phyloP scores from a whole-genome alignment of 2,329 filamentous ascomycete species.

The Paramyrothecium roridum region DNA sequence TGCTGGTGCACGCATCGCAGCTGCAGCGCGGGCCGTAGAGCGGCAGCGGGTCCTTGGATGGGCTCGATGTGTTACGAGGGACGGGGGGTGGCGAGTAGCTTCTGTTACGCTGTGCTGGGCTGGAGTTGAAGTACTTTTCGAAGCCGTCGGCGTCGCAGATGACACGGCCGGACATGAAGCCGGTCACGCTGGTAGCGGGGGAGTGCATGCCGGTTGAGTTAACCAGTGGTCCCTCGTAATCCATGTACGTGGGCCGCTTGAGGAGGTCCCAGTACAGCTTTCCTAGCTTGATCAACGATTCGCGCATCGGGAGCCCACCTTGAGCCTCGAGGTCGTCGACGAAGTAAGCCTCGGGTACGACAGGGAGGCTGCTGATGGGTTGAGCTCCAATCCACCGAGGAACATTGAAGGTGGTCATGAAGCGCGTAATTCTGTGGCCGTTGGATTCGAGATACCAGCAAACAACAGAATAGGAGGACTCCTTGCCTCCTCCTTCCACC shows the following conservation, averaged over 20 bases:
- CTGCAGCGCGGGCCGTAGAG: slow-evolving; percentile 36
- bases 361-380: slow-evolving; percentile 33
- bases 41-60: slow-evolving; percentile 33
- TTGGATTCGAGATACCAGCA: slow-evolving; percentile 40
- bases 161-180: slow-evolving; percentile 36
- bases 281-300: slow-evolving; percentile 37
- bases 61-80: slow-evolving; percentile 4
- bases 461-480: slow-evolving; percentile 21
- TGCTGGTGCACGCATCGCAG: slow-evolving; percentile 32
- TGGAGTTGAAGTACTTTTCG: slow-evolving; percentile 26
- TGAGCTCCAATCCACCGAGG: slow-evolving; percentile 40
- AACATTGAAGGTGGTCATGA: slow-evolving; percentile 32
- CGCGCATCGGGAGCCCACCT: slow-evolving; percentile 25
- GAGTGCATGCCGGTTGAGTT: slow-evolving; percentile 20
- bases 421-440: slow-evolving; percentile 29
- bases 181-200: slow-evolving; percentile 24
- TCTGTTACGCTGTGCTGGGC: slow-evolving; percentile 15
- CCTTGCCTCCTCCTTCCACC: slow-evolving; percentile 7
- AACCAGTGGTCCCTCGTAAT: slow-evolving; percentile 40
- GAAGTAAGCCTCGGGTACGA: slow-evolving; percentile 42
- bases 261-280: slow-evolving; percentile 45
- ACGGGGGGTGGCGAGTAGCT: slow-evolving; percentile 5
- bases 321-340: slow-evolving; percentile 29
- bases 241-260: slow-evolving; percentile 42
- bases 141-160: slow-evolving; percentile 41